Evolutionary conservation across 202 grass and related monocot genomes (phyloP).

Genomic region (Saccharum hybrid): DNA sequence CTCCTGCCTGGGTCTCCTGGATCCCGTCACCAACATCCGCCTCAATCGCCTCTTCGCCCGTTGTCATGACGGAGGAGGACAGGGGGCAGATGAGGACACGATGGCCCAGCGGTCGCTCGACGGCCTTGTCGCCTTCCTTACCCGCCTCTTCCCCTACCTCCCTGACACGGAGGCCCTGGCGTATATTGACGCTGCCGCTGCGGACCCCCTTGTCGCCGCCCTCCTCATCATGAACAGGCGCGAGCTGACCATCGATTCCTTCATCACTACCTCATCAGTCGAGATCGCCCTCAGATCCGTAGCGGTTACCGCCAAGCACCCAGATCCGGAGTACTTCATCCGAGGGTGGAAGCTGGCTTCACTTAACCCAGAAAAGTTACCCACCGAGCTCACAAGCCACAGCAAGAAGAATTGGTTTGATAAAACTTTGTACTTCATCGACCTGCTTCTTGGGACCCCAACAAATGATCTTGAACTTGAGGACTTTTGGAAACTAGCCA

Average conservation of each 20-base stretch:
- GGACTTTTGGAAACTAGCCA: neutral
- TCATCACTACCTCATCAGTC: neutral
- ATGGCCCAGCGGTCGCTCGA: neutral
- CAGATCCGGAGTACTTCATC: neutral
- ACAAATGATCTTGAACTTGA: neutral
- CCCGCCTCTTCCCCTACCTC: slow-evolving; percentile 8
- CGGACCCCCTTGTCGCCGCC: neutral
- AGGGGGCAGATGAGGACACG: neutral
- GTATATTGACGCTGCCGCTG: neutral
- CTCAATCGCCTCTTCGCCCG: neutral
- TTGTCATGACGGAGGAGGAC: neutral
- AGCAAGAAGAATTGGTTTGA: neutral
- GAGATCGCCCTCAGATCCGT: neutral
- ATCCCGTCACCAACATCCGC: neutral
- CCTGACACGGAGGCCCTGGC: neutral
- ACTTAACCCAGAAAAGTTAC: no score
- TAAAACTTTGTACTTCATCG: no score
- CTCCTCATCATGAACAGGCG: neutral
- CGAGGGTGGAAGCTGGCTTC: neutral
- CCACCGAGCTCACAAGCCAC: no score
- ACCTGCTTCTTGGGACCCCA: neutral
- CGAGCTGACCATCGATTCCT: neutral
- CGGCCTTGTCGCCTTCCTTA: slow-evolving; percentile 17
- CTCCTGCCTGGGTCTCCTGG: slow-evolving; percentile 5
- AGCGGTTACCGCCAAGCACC: neutral